Conservation (phyloP, 148 eudicot genomes). For the Spergularia bocconei region DNA sequence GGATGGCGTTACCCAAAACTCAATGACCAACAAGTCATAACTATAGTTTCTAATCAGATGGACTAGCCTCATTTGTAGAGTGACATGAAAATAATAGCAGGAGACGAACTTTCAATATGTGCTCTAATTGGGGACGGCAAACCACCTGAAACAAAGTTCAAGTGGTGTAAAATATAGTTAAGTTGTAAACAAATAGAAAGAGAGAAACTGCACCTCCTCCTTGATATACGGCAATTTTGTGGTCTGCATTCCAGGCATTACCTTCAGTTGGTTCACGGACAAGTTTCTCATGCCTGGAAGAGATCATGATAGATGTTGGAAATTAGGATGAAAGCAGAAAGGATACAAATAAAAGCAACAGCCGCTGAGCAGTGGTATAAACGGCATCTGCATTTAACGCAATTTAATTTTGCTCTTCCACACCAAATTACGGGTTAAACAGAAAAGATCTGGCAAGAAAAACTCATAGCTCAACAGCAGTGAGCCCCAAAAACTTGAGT, state of each 20-base stretch:
- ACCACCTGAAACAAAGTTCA: background rate
- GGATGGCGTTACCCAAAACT: too few species aligned
- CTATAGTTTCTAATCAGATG: too few species aligned
- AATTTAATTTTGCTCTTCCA: background rate
- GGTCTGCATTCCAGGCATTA: constrained; percentile 99
- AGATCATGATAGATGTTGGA: constrained; percentile 5
- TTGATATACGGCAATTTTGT: constrained; percentile 71
- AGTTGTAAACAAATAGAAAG: constrained; percentile 14
- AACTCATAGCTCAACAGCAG: background rate
- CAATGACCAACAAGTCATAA: too few species aligned
- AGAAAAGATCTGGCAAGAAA: background rate
- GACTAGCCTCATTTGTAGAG: too few species aligned
- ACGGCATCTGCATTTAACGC: background rate
- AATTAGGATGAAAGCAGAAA: background rate
- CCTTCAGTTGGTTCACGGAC: constrained; percentile 84
- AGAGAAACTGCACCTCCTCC: constrained; percentile 73
- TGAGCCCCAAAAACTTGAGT: background rate
- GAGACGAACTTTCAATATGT: background rate
- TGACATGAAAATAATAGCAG: too few species aligned
- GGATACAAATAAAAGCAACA: background rate
- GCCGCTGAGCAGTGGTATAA: background rate
- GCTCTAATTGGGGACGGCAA: too few species aligned
- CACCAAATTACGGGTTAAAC: background rate
- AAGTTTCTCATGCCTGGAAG: constrained; percentile 70
- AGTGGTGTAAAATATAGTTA: background rate